A percentile compares a stretch with the other conserved stretches of the same genome.
Conservation (phyloP, 2,329 filamentous ascomycete species). For the Penicillium sp. region DNA sequence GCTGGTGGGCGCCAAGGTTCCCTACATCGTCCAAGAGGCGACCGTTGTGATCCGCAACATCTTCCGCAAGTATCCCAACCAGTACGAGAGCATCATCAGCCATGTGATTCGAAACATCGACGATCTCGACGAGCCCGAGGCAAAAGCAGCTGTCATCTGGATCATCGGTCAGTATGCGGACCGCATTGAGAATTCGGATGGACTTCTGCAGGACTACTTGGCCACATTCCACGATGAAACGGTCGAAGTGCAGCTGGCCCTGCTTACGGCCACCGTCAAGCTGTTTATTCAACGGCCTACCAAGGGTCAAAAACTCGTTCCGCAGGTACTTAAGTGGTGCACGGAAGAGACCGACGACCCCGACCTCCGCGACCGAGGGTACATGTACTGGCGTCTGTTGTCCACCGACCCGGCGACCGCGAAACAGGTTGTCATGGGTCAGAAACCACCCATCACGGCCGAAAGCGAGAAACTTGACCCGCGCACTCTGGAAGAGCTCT, state of each 20-base stretch:
- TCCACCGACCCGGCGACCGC: constrained; percentile 88
- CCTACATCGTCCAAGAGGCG: constrained; percentile 98
- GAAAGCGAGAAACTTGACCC: constrained; percentile 94
- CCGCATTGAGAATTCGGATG: constrained; percentile 95
- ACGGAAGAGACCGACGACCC: constrained; percentile 99
- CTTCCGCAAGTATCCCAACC: constrained; percentile 98
- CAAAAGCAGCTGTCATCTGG: constrained; percentile 98
- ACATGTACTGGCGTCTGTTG: constrained; percentile 98
- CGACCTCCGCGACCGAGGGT: constrained; percentile 90
- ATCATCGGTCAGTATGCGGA: constrained; percentile 98
- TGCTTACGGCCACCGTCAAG: constrained; percentile 95
- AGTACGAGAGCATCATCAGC: constrained; percentile 96
- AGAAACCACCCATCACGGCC: constrained; percentile 93
- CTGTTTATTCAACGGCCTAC: constrained; percentile 96
- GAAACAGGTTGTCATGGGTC: constrained; percentile 90
- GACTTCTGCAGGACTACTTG: constrained; percentile 89
- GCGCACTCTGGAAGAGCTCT: constrained; percentile 92
- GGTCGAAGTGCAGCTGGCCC: constrained; percentile 89
- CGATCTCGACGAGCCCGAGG: constrained; percentile 93
- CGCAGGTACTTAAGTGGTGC: constrained; percentile 95
- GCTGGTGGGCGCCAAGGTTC: constrained; percentile 94
- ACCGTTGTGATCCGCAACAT: constrained; percentile 99
- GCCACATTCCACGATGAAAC: constrained; percentile 93
- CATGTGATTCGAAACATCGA: constrained; percentile 95
- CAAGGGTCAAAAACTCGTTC: constrained; percentile 89